These are phyloP conservation scores for Nyctanthes arbortristis DNA, from an alignment of 257 asterid genomes.

Conservation along the genomic window DNA sequence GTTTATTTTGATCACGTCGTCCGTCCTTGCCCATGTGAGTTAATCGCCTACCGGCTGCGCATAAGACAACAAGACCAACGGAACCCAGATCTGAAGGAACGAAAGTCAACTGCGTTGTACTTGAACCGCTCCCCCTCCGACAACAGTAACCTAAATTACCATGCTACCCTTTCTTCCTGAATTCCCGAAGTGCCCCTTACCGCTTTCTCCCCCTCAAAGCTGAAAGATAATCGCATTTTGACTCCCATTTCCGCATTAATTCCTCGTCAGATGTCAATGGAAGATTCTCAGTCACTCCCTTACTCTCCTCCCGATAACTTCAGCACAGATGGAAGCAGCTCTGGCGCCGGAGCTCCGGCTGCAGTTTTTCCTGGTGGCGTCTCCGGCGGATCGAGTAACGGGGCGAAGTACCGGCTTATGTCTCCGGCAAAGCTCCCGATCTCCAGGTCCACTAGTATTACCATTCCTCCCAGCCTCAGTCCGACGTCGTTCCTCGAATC, in stretches of 20 bases:
- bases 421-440: conserved; percentile 99
- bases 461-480: conserved; percentile 91
- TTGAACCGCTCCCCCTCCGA: conserved; percentile 6
- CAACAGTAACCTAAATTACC: conserved; percentile 20
- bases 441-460: conserved; percentile 80
- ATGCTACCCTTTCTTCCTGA: conserved; percentile 25
- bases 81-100: conserved; percentile 26
- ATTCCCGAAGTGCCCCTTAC: neutral
- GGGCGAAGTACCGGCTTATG: conserved; percentile 85
- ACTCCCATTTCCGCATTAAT: conserved; percentile 14
- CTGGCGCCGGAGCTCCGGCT: neutral
- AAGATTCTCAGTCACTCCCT: conserved; percentile 33
- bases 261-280: conserved; percentile 49
- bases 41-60: too few species aligned
- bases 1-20: too few species aligned
- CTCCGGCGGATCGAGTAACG: conserved; percentile 49
- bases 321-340: conserved; percentile 24
- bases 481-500: conserved; percentile 96
- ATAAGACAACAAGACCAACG: too few species aligned
- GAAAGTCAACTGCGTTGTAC: conserved; percentile 31
- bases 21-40: too few species aligned
- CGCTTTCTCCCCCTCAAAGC: neutral
- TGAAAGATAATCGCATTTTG: conserved; percentile 16
- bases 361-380: conserved; percentile 1
- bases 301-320: conserved; percentile 31